Conservation (phyloP, 352 stramenopile genomes). For the Blastocystis sp. region DNA sequence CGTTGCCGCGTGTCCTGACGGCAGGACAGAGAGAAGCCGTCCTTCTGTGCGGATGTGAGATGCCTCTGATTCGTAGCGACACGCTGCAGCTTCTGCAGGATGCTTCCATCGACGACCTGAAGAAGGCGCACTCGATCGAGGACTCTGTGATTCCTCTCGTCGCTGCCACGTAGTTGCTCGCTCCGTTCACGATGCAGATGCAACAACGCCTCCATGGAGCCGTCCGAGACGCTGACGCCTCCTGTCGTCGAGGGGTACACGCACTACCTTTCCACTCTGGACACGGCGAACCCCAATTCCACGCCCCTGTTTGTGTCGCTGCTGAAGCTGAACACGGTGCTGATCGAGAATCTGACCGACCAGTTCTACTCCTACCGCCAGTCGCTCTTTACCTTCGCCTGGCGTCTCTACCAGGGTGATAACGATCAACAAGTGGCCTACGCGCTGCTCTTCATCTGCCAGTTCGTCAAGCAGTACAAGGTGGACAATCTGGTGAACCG, state of each 20-base stretch:
- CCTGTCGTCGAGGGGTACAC: neutral
- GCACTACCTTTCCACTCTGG: neutral
- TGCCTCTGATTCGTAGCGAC: neutral
- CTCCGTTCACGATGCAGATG: neutral
- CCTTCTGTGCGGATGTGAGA: neutral
- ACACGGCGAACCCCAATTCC: neutral
- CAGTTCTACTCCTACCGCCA: neutral
- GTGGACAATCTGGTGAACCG: neutral
- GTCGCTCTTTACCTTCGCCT: neutral
- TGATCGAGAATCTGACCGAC: neutral
- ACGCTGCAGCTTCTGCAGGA: neutral
- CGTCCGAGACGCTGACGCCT: neutral
- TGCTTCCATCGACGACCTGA: neutral
- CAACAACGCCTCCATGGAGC: constrained; percentile 9
- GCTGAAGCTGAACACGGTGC: constrained; percentile 43
- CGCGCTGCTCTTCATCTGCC: constrained; percentile 31
- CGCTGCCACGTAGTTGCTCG: neutral
- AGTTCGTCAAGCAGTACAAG: constrained; percentile 7
- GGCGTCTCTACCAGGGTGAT: neutral
- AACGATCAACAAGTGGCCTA: constrained; percentile 22
- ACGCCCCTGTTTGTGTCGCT: neutral
- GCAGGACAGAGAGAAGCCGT: neutral
- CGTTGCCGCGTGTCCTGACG: neutral
- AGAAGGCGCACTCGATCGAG: constrained; percentile 4
- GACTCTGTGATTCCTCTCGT: constrained; percentile 21